Base-by-base conservation (phyloP, 2,329 filamentous ascomycete genomes). In the Cordyceps tenuipes region DNA sequence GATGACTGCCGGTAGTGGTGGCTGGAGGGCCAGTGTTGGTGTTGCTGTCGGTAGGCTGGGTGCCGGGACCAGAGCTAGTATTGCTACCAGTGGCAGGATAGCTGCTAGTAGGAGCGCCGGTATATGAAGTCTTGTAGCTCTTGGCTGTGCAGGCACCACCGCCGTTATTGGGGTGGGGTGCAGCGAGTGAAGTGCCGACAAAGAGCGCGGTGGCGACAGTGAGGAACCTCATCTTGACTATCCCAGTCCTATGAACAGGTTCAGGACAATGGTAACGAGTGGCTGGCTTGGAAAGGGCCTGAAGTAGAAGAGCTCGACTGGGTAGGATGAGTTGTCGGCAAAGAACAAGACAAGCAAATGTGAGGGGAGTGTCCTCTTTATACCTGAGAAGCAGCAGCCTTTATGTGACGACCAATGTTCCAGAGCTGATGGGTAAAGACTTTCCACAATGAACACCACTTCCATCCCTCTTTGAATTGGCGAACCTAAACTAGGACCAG, bases 151-250 rank as follows among this genome's bases (percentile, higher is more conserved):
- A 53, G 23, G 48, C 43, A 54, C 47, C 49, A 46, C 54, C 55
- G 54, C 49, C 44, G 36, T 21, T 17, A 34, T 53, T 46, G 44
- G 57, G 50, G 39, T 56, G 48, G 46, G 64, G 64, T 43, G 61
- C 60, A 21, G 63, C 63, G 36, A 63, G 55, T 39, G 60, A 26
- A 23, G 49, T 58, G 29, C 62, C 54, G 44, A 58, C 62, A 23
- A 59, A 49, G 58, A 66, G 41, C 17, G 63, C 46, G 21, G 62
- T 50, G 21, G 62, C 63, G 41, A 62, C 52, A 47, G 62, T 48
- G 55, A 64, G 12, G 61, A 64, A 60, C 64, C 64, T 64, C 64
- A 66, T 66, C 48, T 57, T 64, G 60, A 59, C 52, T 21, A 29
- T 51, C 31, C 36, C 34, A 47, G 23, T 43, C 26, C 43, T 55